Conservation (phyloP, 495 filamentous ascomycete species). For the Astrothelium macrocarpum region DNA sequence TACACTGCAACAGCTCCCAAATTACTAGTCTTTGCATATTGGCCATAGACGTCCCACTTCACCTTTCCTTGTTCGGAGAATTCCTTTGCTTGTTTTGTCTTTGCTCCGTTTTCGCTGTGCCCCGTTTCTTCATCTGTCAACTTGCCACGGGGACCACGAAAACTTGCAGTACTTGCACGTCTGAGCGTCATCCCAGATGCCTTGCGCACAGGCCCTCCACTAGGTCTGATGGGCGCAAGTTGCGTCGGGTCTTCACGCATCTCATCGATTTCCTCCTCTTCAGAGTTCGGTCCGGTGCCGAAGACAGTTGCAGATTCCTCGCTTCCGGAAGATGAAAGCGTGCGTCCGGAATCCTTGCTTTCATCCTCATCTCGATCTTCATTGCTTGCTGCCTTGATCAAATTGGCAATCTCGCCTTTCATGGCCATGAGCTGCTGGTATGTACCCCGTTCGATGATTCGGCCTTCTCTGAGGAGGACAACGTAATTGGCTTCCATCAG, state of each 20-base stretch:
- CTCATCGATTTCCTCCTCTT: slow-evolving; percentile 52
- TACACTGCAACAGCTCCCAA: slow-evolving; percentile 76
- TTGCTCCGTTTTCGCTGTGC: slow-evolving; percentile 42
- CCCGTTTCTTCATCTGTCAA: slow-evolving; percentile 62
- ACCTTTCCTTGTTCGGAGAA: slow-evolving; percentile 88
- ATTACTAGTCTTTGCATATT: slow-evolving; percentile 89
- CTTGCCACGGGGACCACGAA: slow-evolving; percentile 75
- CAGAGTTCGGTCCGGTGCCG: slow-evolving; percentile 38
- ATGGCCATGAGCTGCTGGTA: slow-evolving; percentile 86
- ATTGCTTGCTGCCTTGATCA: slow-evolving; percentile 68
- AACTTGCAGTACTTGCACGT: slow-evolving; percentile 84
- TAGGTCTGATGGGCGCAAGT: slow-evolving; percentile 59
- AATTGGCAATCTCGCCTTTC: slow-evolving; percentile 78
- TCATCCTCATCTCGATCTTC: slow-evolving; percentile 51
- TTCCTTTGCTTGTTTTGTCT: slow-evolving; percentile 79
- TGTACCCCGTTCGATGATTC: slow-evolving; percentile 76
- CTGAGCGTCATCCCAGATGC: slow-evolving; percentile 68
- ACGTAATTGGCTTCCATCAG: slow-evolving; percentile 82
- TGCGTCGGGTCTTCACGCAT: slow-evolving; percentile 58
- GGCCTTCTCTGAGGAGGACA: slow-evolving; percentile 69
- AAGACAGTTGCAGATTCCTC: slow-evolving; percentile 49
- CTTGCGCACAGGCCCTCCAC: slow-evolving; percentile 39
- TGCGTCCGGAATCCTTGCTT: slow-evolving; percentile 39
- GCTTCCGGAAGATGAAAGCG: slow-evolving; percentile 25
- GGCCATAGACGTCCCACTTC: slow-evolving; percentile 61